Base-by-base conservation (phyloP, 2,329 filamentous ascomycete species). In the Magnaporthales sp. region DNA sequence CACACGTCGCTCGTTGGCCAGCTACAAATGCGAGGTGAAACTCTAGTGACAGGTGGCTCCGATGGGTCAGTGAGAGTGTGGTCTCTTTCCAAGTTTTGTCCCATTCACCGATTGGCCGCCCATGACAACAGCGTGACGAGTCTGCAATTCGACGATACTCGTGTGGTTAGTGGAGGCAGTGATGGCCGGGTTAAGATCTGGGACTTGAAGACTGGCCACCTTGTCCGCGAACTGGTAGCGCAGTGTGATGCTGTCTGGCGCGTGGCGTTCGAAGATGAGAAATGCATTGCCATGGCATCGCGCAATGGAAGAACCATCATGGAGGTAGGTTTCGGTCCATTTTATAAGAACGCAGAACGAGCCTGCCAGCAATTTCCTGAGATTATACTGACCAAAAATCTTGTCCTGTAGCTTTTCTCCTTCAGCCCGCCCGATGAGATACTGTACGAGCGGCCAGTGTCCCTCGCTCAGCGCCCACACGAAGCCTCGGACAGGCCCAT, bases 41-140 rank as follows among this genome's bases (percentile, higher is more conserved):
- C 93, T 4, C 85, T 99, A 19, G 95, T 99, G 56, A 99, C 95
- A 0, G 95, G 95, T 70, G 95, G 95, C 64, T 97, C 93, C 15
- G 95, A 99, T 76, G 95, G 95, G 27, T 97, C 93, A 24, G 95
- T 99, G 64, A 86, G 96, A 66, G 93, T 99, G 27, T 99, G 95
- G 95, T 97, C 93, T 30, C 80, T 99, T 69, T 89, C 93, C 71
- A 91, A 90, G 71, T 96, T 94, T 84, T 89, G 90, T 68, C 91
- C 95, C 0, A 97, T 99, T 68, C 95, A 99, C 79, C 88, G 95
- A 62, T 84, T 99, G 65, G 95, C 95, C 56, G 95, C 95, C 3
- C 95, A 99, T 76, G 95, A 99, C 77, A 99, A 99, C 77, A 97
- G 93, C 75, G 95, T 99, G 66, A 99, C 95, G 0, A 97, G 93